These are phyloP conservation scores for Tulasnella sp. DNA, from an alignment of 768 basidiomycete genomes.

Conservation along the genomic window DNA sequence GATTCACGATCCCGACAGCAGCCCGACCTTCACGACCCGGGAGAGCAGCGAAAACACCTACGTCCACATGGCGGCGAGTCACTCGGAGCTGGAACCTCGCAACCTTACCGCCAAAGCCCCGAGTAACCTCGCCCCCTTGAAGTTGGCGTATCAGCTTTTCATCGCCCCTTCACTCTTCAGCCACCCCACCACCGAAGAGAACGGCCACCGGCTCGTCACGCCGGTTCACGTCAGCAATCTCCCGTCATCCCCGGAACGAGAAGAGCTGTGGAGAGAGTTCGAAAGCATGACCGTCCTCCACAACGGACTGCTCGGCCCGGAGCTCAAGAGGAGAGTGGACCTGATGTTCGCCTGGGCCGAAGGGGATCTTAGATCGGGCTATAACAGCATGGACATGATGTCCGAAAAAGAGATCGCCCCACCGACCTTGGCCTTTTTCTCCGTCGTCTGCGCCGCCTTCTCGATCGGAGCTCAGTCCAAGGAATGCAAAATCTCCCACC, in stretches of 20 bases:
- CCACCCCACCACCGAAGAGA: not conserved
- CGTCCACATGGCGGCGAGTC: not conserved
- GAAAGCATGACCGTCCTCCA: not conserved
- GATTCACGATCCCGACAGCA: not conserved
- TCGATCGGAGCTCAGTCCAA: conserved; percentile 40
- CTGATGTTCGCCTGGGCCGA: conserved; percentile 7
- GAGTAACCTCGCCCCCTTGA: not conserved
- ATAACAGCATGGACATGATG: not conserved
- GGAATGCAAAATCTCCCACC: not conserved
- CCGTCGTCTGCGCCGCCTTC: conserved; percentile 44
- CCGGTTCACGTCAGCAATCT: conserved; percentile 2
- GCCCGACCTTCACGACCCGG: not conserved
- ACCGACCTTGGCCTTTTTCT: conserved; percentile 43
- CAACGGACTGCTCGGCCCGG: not conserved
- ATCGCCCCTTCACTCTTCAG: not conserved
- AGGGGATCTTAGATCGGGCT: not conserved
- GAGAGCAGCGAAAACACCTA: not conserved
- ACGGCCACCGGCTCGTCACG: not conserved
- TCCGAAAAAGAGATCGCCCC: not conserved
- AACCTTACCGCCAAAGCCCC: not conserved
- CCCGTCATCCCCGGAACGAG: not conserved
- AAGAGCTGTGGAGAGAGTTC: not conserved
- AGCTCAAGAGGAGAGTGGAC: not conserved
- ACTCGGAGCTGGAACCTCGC: not conserved
- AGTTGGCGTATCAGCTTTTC: not conserved